Evolutionary conservation across 768 basidiomycete genomes (phyloP), one percentile per base, ranked within the genome.

Genomic region (Tylopilus subfusipes): DNA sequence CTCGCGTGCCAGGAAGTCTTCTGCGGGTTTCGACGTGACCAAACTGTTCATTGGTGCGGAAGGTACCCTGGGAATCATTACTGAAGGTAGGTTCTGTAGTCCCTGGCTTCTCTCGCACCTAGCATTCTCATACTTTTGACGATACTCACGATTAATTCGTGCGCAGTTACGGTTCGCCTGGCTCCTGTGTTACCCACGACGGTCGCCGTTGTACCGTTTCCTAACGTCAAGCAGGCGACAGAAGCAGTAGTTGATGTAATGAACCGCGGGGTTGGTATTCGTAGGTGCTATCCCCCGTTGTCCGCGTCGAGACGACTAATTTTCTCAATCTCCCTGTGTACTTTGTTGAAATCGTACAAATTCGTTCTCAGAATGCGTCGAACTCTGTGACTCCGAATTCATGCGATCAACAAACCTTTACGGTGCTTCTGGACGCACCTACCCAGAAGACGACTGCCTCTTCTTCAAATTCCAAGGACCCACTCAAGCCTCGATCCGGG

Each of bases 391-490:
- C 66, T 79, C 82, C 44, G 70, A 76, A 42, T 83, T 85, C 68
- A 86, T 91, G 80, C 69, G 74, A 31, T 79, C 85, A 6, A 77
- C 78, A 36, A 85, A 87, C 68, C 72, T 73, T 42, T 79, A 73
- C 52, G 82, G 82, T 60, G 76, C 72, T 57, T 84, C 80, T 27
- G 67, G 68, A 34, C 78, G 75, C 38, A 78, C 77, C 55, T 91
- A 84, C 71, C 79, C 80, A 1, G 82, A 79, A 50, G 74, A 73
- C 25, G 89, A 92, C 65, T 83, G 80, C 21, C 76, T 96, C 12
- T 91, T 93, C 74, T 88, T 96, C 79, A 92, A 93, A 68, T 84
- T 96, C 68, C 89, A 92, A 62, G 89, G 89, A 12, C 78, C 84
- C 10, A 80, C 84, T 1, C 72, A 75, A 1, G 72, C 77, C 2